Evolutionary conservation across 164 flowering plant genomes (phyloP).

Genomic region (Hamamelis virginiana): DNA sequence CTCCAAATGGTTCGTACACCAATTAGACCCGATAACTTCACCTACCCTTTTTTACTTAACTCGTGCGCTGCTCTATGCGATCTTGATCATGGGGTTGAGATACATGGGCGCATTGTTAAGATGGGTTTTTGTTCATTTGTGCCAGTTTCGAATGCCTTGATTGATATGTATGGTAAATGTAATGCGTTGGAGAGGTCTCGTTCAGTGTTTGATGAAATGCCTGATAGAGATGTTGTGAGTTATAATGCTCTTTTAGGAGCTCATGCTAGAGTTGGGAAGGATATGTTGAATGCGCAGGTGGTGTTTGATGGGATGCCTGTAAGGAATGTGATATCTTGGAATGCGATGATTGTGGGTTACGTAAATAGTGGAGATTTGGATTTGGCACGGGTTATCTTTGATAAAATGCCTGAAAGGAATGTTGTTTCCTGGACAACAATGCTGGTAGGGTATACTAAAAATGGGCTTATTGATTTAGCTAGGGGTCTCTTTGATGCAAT

Average conservation of each 20-base stretch:
- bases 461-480: conserved; percentile 28
- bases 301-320: conserved; percentile 24
- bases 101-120: conserved; percentile 22
- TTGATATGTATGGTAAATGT: conserved; percentile 39
- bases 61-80: conserved; percentile 22
- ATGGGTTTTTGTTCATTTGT: conserved; percentile 17
- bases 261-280: conserved; percentile 24
- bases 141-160: conserved; percentile 27
- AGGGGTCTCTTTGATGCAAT: conserved; percentile 32
- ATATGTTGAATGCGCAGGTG: conserved; percentile 19
- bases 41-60: conserved; percentile 34
- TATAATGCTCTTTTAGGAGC: conserved; percentile 34
- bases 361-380: conserved; percentile 24
- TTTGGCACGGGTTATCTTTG: too few species aligned
- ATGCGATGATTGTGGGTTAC: conserved; percentile 31
- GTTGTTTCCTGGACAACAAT: conserved; percentile 33
- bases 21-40: conserved; percentile 28
- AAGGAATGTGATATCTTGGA: too few species aligned
- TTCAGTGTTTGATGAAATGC: too few species aligned
- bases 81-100: conserved; percentile 19
- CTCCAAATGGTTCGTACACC: conserved; percentile 18
- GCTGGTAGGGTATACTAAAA: conserved; percentile 33
- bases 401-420: conserved; percentile 32
- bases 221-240: conserved; percentile 30
- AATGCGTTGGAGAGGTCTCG: conserved; percentile 4